Evolutionary conservation across 179 eudicot genomes (phyloP).

Genomic region (Actinidia arguta): DNA sequence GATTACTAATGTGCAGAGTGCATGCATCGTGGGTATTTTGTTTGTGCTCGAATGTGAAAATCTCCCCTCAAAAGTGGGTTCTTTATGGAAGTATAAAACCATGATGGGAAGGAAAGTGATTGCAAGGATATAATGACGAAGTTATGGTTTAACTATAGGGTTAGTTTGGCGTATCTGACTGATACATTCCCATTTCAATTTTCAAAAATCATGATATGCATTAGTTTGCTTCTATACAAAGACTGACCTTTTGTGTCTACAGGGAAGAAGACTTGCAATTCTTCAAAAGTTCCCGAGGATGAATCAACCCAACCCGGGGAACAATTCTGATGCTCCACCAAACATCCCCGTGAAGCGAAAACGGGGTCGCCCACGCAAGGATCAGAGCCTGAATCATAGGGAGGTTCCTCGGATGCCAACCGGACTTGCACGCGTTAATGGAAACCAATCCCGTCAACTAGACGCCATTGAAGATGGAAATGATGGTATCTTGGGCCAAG

Average conservation of each 20-base stretch:
- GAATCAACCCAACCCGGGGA: constrained; percentile 52
- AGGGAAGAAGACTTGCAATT: neutral
- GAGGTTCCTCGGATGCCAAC: constrained; percentile 45
- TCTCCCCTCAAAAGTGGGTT: neutral
- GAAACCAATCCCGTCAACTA: constrained; percentile 38
- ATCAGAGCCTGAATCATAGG: constrained; percentile 43
- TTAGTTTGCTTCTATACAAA: neutral
- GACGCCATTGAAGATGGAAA: constrained; percentile 37
- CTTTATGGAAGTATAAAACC: too few species aligned
- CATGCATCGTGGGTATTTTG: too few species aligned
- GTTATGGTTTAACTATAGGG: neutral
- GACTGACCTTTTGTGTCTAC: neutral
- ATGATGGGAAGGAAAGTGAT: too few species aligned
- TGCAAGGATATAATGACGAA: too few species aligned
- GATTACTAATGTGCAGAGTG: too few species aligned
- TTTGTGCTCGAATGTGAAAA: too few species aligned
- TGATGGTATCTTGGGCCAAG: constrained; percentile 65
- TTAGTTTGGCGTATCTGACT: neutral
- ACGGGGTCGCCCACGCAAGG: constrained; percentile 95
- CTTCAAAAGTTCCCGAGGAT: constrained; percentile 34
- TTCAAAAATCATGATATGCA: neutral
- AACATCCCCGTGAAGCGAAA: constrained; percentile 54
- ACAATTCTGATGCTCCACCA: constrained; percentile 32
- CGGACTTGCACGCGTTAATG: constrained; percentile 45
- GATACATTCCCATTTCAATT: too few species aligned